Evolutionary conservation across 176 grass and related monocot species (phyloP).

Genomic region (Hyparrhenia diplandra): DNA sequence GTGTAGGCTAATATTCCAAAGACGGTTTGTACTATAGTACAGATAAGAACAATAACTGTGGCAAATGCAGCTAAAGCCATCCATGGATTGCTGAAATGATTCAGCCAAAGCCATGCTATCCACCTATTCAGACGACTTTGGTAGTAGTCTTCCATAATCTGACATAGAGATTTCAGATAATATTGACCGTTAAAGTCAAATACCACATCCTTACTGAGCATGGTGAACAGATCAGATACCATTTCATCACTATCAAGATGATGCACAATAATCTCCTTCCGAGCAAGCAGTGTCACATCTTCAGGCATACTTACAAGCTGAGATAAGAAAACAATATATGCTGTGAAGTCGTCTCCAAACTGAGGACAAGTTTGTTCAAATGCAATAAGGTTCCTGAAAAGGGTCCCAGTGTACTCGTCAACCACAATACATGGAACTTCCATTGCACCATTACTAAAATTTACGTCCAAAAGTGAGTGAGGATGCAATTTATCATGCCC

Average conservation of each 20-base stretch:
- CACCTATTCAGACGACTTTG: too few species aligned
- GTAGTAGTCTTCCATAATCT: background rate
- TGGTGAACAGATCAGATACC: background rate
- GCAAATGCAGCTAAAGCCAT: too few species aligned
- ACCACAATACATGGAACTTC: fast-evolving
- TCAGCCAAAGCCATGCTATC: too few species aligned
- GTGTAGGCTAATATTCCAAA: too few species aligned
- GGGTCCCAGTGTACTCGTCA: background rate
- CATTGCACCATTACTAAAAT: fast-evolving
- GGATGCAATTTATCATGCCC: fast-evolving
- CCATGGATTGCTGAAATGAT: too few species aligned
- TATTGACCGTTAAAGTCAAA: background rate
- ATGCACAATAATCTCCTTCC: background rate
- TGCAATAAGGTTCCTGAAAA: background rate
- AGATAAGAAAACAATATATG: background rate
- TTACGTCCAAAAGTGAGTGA: fast-evolving
- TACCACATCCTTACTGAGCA: background rate
- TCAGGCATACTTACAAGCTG: background rate
- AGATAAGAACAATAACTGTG: too few species aligned
- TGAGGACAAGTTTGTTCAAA: background rate
- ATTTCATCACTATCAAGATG: background rate
- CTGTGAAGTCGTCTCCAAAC: background rate
- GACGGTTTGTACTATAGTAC: too few species aligned
- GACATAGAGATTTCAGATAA: background rate
- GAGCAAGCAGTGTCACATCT: background rate